phyloP scores from a whole-genome alignment of 2,329 filamentous ascomycete genomes.

The Penicillium capsulatum region DNA sequence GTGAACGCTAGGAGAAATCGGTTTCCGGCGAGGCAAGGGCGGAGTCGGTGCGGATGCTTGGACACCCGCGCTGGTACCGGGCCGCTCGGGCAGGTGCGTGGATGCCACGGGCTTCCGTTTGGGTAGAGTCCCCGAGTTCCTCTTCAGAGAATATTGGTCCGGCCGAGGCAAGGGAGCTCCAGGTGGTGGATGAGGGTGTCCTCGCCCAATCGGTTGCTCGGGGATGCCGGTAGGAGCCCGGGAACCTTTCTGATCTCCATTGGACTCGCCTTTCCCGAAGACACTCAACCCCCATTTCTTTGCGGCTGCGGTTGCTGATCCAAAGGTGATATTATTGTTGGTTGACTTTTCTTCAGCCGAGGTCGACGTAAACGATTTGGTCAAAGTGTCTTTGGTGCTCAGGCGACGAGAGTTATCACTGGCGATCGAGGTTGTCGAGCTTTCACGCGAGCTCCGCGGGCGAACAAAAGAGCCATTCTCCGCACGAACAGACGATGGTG shows the following conservation, averaged over 20 bases:
- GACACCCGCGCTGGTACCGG: slow-evolving; percentile 30
- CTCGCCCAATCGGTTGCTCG: slow-evolving; percentile 73
- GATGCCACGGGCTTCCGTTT: slow-evolving; percentile 61
- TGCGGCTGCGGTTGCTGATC: slow-evolving; percentile 53
- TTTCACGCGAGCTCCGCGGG: slow-evolving; percentile 19
- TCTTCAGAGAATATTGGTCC: slow-evolving; percentile 54
- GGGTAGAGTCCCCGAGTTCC: slow-evolving; percentile 55
- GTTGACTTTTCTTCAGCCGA: slow-evolving; percentile 37
- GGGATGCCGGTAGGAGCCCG: slow-evolving; percentile 41
- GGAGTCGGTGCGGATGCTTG: slow-evolving; percentile 41
- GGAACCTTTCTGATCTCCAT: slow-evolving; percentile 39
- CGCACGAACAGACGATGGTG: slow-evolving; percentile 29
- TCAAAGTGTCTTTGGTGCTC: slow-evolving; percentile 30
- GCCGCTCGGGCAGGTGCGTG: slow-evolving; percentile 33
- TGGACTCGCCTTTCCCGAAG: slow-evolving; percentile 42
- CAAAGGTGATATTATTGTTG: slow-evolving; percentile 42
- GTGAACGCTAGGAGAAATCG: slow-evolving; percentile 29
- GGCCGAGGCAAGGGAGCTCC: slow-evolving; percentile 72
- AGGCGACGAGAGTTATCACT: slow-evolving; percentile 29
- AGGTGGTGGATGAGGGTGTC: slow-evolving; percentile 74
- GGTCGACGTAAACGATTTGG: slow-evolving; percentile 24
- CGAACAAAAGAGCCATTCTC: slow-evolving; percentile 22
- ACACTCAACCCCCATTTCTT: slow-evolving; percentile 58
- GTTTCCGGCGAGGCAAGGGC: slow-evolving; percentile 49
- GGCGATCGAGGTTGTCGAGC: slow-evolving; percentile 25